phyloP scores from a whole-genome alignment of 345 rosid genomes.

The Arabidopsis arenosa region DNA sequence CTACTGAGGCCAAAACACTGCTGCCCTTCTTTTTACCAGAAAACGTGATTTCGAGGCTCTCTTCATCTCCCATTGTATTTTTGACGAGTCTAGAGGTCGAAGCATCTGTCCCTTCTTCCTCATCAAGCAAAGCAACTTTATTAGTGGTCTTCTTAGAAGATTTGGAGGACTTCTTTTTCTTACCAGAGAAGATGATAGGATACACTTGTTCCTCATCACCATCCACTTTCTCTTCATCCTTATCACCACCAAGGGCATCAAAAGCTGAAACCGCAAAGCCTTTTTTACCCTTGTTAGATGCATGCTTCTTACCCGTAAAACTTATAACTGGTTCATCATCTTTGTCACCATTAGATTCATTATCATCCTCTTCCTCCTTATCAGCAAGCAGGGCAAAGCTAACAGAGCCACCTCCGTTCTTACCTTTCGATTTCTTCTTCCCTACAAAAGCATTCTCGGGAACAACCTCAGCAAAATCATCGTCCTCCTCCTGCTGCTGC shows the following conservation, averaged over 20 bases:
- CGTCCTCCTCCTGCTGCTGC: conserved; percentile 51
- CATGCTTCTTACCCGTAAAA: conserved; percentile 52
- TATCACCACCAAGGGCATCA: conserved; percentile 56
- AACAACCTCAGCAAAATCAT: conserved; percentile 45
- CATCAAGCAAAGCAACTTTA: conserved; percentile 62
- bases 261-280: conserved; percentile 53
- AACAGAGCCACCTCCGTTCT: conserved; percentile 48
- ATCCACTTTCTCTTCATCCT: conserved; percentile 38
- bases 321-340: conserved; percentile 50
- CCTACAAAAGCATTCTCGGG: conserved; percentile 48
- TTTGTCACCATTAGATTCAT: conserved; percentile 46
- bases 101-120: conserved; percentile 52
- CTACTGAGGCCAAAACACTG: conserved; percentile 46
- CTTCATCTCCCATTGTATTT: conserved; percentile 49
- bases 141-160: conserved; percentile 60
- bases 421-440: conserved; percentile 62
- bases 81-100: conserved; percentile 42
- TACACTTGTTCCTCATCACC: conserved; percentile 51
- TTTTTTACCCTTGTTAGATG: conserved; percentile 44
- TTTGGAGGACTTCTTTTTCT: conserved; percentile 84
- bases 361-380: conserved; percentile 27
- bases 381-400: conserved; percentile 55
- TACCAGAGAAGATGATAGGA: conserved; percentile 60
- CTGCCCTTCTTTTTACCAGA: conserved; percentile 64
- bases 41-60: conserved; percentile 47